A percentile compares a stretch with the other conserved stretches of the same genome.
These are phyloP conservation scores for Geoglossum cookeanum DNA, from an alignment of 2,329 filamentous ascomycete species.

Conservation along the genomic window DNA sequence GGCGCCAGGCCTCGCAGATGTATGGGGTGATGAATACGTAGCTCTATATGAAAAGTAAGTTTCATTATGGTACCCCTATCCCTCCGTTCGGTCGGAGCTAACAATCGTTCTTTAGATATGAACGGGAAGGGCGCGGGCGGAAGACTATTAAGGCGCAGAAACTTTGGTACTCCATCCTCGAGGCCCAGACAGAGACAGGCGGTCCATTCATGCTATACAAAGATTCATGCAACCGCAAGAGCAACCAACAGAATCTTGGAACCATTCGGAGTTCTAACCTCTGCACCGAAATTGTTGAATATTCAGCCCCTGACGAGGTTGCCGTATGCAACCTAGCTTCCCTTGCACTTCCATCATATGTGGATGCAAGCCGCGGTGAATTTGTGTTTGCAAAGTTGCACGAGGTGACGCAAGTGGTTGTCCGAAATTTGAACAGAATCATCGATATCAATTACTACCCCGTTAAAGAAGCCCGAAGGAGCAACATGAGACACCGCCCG, in stretches of 20 bases:
- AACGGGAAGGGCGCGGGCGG: conserved; percentile 69
- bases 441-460: conserved; percentile 98
- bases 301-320: conserved; percentile 91
- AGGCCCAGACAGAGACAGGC: conserved; percentile 96
- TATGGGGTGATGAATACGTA: conserved; percentile 95
- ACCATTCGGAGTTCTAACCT: conserved; percentile 97
- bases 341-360: conserved; percentile 73
- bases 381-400: conserved; percentile 97
- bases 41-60: conserved; percentile 56
- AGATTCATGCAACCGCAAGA: conserved; percentile 95
- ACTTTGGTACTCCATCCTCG: conserved; percentile 96
- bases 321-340: conserved; percentile 97
- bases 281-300: conserved; percentile 97
- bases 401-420: conserved; percentile 79
- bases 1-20: conserved; percentile 82
- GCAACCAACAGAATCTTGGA: conserved; percentile 99
- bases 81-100: not conserved
- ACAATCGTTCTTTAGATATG: conserved; percentile 39
- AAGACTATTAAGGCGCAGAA: conserved; percentile 94
- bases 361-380: conserved; percentile 64
- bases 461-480: conserved; percentile 81
- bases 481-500: conserved; percentile 92
- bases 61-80: not conserved
- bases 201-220: conserved; percentile 99
- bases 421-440: conserved; percentile 93